Base-by-base conservation (phyloP, 176 grass and related monocot genomes). In the Avena sativa region DNA sequence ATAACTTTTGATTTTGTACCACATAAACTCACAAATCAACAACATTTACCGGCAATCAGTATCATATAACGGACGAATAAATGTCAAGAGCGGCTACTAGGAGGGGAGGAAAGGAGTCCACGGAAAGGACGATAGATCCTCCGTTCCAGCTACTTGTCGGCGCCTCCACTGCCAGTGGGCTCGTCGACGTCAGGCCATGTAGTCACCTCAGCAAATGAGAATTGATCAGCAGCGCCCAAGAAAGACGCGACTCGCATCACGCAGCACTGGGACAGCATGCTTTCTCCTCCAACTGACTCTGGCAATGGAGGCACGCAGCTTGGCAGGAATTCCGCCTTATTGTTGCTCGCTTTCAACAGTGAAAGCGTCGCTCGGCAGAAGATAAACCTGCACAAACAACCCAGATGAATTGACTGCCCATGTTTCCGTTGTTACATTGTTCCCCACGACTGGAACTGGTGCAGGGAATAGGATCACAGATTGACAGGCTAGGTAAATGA, bases 341-440 rank as follows among this genome's bases (percentile, higher is more conserved):
- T 46, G 23, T 83, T 86, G 47, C 84, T 88, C 15, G 60, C 75
- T 85, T 90, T 81, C 55, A 94, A 94, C 25, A 94, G 85, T 11
- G 90, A 89, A 66, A 88, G 82, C 1, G 89, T 86, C 50, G 93
- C 86, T 79, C 92, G 85, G 70, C 90, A 98, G 80, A 98, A 95
- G 30, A 98, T 92, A 87, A 98, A 98, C 90, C 96, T 98, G 88
- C 82, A 90, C 25, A 88, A 65, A 87, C 51, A 86, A 56, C 17
- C 16, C 12, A 83, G 78, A 81, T 21, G 0, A 82, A 17, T 40
- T 40, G 38, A 40, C 38, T 40, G 38, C 38, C 38, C 38, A 40
- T 40, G 38, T 40, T 40, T 40, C 38, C 23, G 23, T 21, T 1
- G 0, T 16, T 13, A 67, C n/a, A 17, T 26, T 74, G 47, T 75